Evolutionary conservation across 768 basidiomycete genomes (phyloP), one percentile per base, ranked within the genome.

Genomic region (Xerocomellus dryophilus): DNA sequence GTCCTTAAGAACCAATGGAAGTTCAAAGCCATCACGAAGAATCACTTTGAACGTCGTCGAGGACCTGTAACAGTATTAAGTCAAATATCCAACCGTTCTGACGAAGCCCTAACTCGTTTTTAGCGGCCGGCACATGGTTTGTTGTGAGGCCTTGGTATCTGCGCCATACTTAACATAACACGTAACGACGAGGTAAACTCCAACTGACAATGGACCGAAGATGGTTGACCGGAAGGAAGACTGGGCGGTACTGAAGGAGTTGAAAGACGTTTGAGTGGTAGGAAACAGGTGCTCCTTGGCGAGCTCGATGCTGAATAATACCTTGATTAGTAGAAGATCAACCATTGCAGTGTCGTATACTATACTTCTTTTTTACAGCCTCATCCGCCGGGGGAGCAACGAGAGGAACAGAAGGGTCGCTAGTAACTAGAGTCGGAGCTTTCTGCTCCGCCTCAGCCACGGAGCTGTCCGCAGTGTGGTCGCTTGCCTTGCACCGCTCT

Each of bases 131-230:
- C 0, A 9, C 12, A 53, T 45, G 27, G 44, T 50, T 58, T 12
- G 44, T 36, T 9, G 57, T 45, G 17, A 43, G 35, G 3, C 67
- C 67, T 53, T 69, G 68, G 42, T 69, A 68, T 58, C 67, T 68
- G 40, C 10, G 9, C 29, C 21, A 17, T 42, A 36, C 49, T 66
- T 34, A 66, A 39, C 11, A 46, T 9, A 14, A 38, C 14, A 12
- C 12, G 44, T 2, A 23, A 40, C 27, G 31, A 45, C 5, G 36
- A 43, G 20, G 25, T 39, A 47, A 38, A 61, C 45, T 36, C 41
- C 46, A 53, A 73, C 84, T 60, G 50, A 85, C 85, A 85, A 64
- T 48, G 83, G 81, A 20, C 83, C 84, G 59, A 87, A 87, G 25
- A 87, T 86, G 1, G 85, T 86, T n/a, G 80, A 74, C 35, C 71